A percentile compares a stretch with the other conserved stretches of the same genome.
Evolutionary conservation across 805 yeast genomes (phyloP).

Genomic region (Blastobotrys chiropterorum): DNA sequence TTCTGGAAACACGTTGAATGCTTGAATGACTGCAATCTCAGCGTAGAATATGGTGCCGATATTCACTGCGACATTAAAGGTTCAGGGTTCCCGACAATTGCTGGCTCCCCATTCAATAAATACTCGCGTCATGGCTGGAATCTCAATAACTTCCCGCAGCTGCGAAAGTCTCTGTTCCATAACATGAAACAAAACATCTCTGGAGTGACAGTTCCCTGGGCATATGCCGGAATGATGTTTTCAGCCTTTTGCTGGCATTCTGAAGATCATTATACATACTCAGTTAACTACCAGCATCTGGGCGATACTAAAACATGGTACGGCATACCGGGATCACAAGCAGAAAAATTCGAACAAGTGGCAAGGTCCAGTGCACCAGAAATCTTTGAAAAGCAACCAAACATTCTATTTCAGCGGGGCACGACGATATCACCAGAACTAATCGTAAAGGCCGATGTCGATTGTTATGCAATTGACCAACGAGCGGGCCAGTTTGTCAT

Average conservation of each 20-base stretch:
- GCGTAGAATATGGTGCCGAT: conserved; percentile 38
- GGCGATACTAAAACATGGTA: conserved; percentile 94
- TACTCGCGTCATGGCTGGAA: conserved; percentile 35
- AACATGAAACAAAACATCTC: conserved; percentile 42
- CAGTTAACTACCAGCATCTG: conserved; percentile 86
- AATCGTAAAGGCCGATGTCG: conserved; percentile 39
- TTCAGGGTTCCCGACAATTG: conserved; percentile 33
- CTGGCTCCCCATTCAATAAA: conserved; percentile 25
- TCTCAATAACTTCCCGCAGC: conserved; percentile 31
- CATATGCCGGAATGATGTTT: conserved; percentile 81
- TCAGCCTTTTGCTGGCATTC: conserved; percentile 97
- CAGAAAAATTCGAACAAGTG: conserved; percentile 58
- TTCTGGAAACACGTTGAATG: conserved; percentile 34
- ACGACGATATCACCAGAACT: conserved; percentile 70
- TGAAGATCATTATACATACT: conserved; percentile 87
- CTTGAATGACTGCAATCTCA: conserved; percentile 22
- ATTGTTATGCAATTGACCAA: conserved; percentile 56
- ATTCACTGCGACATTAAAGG: conserved; percentile 32
- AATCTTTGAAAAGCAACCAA: conserved; percentile 76
- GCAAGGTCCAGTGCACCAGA: conserved; percentile 70
- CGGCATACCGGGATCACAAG: conserved; percentile 68
- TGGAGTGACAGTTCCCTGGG: conserved; percentile 96
- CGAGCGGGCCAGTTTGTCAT: conserved; percentile 74
- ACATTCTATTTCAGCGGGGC: conserved; percentile 77
- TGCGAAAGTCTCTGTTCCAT: conserved; percentile 29